phyloP scores from a whole-genome alignment of 2,329 filamentous ascomycete species.

The Neoscytalidium dimidiatum region DNA sequence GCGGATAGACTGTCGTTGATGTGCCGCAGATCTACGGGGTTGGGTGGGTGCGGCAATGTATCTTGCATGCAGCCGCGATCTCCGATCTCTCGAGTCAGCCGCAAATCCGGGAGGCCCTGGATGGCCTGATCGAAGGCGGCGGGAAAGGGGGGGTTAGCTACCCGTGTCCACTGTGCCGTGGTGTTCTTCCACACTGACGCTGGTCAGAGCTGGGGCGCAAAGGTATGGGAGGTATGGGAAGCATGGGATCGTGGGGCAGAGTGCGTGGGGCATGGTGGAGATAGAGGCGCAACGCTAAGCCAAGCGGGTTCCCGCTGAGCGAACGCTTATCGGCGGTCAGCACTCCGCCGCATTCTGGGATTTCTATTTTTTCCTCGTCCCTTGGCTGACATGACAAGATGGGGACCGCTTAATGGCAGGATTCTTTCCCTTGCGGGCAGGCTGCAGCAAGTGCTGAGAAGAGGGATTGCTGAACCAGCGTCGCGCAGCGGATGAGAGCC shows the following conservation, averaged over 20 bases:
- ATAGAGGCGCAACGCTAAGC: background rate
- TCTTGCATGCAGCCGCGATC: constrained; percentile 10
- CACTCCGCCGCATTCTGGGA: background rate
- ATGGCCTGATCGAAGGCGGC: background rate
- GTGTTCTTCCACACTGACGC: background rate
- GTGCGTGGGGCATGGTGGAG: background rate
- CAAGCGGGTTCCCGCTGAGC: background rate
- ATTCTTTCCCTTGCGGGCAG: background rate
- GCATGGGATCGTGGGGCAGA: background rate
- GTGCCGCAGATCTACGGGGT: background rate
- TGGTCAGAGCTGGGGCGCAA: background rate
- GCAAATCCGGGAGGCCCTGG: background rate
- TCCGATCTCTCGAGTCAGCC: background rate
- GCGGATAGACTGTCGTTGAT: constrained; percentile 2
- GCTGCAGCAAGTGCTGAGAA: constrained; percentile 4
- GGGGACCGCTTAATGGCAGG: background rate
- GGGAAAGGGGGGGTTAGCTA: background rate
- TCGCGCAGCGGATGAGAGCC: background rate
- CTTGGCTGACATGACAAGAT: background rate
- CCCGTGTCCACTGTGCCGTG: background rate
- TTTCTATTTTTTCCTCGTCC: constrained; percentile 1
- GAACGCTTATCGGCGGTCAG: constrained; percentile 1
- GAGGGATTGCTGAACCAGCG: background rate
- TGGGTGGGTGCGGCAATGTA: constrained; percentile 3
- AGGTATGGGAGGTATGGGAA: background rate